Evolutionary conservation across 768 basidiomycete genomes (phyloP).

Genomic region (Tephrocybe sp.): DNA sequence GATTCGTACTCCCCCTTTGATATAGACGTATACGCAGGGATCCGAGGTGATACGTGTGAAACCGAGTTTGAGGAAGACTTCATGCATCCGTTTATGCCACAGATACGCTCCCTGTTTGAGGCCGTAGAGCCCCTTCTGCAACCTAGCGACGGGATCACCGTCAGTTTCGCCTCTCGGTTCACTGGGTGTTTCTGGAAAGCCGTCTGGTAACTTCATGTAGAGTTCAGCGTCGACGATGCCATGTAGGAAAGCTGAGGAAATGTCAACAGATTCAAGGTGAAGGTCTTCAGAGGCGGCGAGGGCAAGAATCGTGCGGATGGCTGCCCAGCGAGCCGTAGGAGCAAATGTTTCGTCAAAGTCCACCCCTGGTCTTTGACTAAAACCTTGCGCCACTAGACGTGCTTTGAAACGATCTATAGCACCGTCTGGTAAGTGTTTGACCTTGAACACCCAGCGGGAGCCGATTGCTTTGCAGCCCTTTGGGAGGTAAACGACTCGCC

Average conservation of each 20-base stretch:
- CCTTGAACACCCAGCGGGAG: not conserved
- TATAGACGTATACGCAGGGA: not conserved
- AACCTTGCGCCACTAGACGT: constrained; percentile 40
- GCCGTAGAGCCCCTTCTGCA: not conserved
- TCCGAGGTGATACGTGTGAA: not conserved
- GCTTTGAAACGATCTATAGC: not conserved
- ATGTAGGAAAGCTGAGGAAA: too few species aligned
- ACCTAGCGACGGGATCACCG: not conserved
- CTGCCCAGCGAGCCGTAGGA: not conserved
- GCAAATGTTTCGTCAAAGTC: constrained; percentile 40
- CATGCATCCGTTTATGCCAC: not conserved
- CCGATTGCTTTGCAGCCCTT: constrained; percentile 7
- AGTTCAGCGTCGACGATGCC: not conserved
- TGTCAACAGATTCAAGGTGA: not conserved
- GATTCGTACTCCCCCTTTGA: not conserved
- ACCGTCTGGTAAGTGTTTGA: not conserved
- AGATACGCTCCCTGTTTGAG: not conserved
- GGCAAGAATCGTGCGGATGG: not conserved
- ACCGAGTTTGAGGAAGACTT: not conserved
- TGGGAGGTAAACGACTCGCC: constrained; percentile 33
- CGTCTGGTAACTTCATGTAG: not conserved
- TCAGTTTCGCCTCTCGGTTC: too few species aligned
- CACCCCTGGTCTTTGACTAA: constrained; percentile 34
- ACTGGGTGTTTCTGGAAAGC: not conserved
- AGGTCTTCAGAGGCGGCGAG: not conserved